These are phyloP conservation scores for Pichia thaimueangensis DNA, from an alignment of 805 yeast genomes.

Conservation along the genomic window DNA sequence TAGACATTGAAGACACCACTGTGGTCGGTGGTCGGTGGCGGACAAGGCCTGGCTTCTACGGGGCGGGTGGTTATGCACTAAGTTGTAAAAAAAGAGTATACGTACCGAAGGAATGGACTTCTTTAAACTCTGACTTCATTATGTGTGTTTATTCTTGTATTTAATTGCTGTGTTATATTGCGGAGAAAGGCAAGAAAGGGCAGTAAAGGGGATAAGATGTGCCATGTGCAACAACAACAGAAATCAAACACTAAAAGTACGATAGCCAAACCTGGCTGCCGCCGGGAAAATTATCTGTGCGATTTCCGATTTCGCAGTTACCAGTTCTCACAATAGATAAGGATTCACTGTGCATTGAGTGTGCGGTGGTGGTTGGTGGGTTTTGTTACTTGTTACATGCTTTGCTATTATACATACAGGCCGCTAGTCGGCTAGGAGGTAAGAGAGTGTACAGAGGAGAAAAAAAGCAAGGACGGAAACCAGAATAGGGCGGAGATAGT, in stretches of 20 bases:
- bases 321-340: too few species aligned
- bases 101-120: constrained; percentile 91
- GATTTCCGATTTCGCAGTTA: too few species aligned
- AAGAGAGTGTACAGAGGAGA: constrained; percentile 5
- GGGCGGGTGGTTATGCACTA: too few species aligned
- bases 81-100: too few species aligned
- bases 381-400: background rate
- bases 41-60: too few species aligned
- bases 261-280: background rate
- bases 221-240: background rate
- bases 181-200: too few species aligned
- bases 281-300: background rate
- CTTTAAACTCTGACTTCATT: constrained; percentile 91
- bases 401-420: background rate
- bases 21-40: constrained; percentile 2
- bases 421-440: constrained; percentile 12
- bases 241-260: background rate
- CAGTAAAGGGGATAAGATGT: too few species aligned
- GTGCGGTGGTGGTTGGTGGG: background rate
- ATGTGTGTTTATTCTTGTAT: background rate
- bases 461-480: background rate
- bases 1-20: too few species aligned
- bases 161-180: background rate
- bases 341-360: background rate
- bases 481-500: background rate